Evolutionary conservation across 306 rosid species (phyloP).

Genomic region (Citrullus mucosospermus): DNA sequence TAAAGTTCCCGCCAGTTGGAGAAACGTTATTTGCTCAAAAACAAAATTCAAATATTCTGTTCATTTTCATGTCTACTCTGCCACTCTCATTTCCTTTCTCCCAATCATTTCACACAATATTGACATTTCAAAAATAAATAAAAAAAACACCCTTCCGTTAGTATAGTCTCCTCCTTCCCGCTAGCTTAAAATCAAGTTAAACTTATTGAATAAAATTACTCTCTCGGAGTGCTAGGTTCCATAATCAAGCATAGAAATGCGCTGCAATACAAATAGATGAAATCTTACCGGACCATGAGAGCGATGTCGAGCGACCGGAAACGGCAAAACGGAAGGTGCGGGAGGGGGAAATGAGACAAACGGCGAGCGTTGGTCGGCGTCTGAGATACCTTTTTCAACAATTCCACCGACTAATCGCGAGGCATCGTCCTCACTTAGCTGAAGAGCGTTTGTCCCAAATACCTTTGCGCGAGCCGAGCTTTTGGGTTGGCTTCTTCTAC

Average conservation of each 20-base stretch:
- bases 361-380: conserved; percentile 3
- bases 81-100: background rate
- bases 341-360: conserved; percentile 30
- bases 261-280: background rate
- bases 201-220: too few relatives aligned
- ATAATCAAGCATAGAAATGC: background rate
- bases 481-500: conserved; percentile 19
- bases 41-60: background rate
- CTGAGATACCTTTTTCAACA: conserved; percentile 70
- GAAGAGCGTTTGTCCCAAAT: conserved; percentile 27
- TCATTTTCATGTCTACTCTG: background rate
- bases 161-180: background rate
- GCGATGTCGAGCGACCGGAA: conserved; percentile 93
- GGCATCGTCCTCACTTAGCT: conserved; percentile 22
- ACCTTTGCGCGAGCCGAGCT: conserved; percentile 17
- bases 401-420: conserved; percentile 51
- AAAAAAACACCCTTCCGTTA: background rate
- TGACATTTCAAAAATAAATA: background rate
- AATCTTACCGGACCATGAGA: conserved; percentile 74
- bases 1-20: background rate
- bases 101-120: background rate
- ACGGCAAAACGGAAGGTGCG: conserved; percentile 54
- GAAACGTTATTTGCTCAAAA: background rate
- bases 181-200: background rate
- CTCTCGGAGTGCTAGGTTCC: background rate